phyloP scores from a whole-genome alignment of 1,139 yeast genomes.

The Taiozyma sp. region DNA sequence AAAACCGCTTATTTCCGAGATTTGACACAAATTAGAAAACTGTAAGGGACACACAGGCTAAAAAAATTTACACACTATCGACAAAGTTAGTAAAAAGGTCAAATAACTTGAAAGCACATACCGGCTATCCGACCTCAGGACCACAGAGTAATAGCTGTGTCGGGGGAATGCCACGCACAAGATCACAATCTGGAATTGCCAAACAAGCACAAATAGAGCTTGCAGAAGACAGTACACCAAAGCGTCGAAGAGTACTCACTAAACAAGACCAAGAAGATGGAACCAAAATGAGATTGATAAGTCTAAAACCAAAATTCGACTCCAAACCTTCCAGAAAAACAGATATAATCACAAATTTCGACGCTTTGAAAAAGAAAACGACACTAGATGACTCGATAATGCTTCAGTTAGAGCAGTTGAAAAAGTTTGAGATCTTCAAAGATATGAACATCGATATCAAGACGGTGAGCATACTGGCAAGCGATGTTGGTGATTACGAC shows the following conservation, averaged over 20 bases:
- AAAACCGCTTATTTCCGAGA: neutral
- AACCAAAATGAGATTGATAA: neutral
- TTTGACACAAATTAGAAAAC: neutral
- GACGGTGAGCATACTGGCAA: slow-evolving; percentile 10
- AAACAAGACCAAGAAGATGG: neutral
- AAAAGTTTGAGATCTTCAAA: slow-evolving; percentile 14
- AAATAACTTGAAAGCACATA: neutral
- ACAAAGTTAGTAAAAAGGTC: too few relatives aligned
- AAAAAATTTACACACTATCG: neutral
- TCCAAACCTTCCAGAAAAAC: neutral
- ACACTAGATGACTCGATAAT: neutral
- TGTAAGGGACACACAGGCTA: neutral
- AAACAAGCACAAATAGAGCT: neutral
- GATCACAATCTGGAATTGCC: neutral
- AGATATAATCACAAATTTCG: neutral
- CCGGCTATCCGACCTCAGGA: neutral
- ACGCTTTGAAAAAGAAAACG: neutral
- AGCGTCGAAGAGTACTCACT: neutral
- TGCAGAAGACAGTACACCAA: neutral
- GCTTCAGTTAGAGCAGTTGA: slow-evolving; percentile 7
- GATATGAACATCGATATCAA: slow-evolving; percentile 10
- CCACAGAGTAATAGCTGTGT: neutral
- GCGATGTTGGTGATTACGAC: slow-evolving; percentile 7
- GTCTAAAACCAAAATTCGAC: neutral
- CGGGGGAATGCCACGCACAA: neutral